These are phyloP conservation scores for Bipolaris sorokiniana DNA, from an alignment of 2,329 filamentous ascomycete species.

Conservation along the genomic window DNA sequence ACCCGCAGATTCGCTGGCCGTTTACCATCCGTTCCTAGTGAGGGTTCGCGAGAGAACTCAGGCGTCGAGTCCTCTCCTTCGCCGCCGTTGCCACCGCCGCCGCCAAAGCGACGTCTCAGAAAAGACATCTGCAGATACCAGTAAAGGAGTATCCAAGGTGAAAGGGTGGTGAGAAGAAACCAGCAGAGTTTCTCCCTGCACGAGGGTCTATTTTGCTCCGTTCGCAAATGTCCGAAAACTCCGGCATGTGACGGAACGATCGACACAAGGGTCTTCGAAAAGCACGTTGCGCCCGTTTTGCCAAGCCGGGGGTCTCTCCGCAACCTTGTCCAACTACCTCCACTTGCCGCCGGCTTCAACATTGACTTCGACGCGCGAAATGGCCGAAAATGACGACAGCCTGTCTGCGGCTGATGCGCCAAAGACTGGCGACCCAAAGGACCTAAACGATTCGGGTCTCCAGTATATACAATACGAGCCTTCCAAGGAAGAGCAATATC, in stretches of 20 bases:
- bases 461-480: conserved; percentile 66
- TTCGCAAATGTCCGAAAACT: conserved; percentile 4
- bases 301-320: conserved; percentile 13
- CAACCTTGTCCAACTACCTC: neutral
- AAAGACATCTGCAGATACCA: conserved; percentile 41
- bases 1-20: conserved; percentile 56
- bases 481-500: conserved; percentile 67
- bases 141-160: neutral
- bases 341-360: conserved; percentile 5
- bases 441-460: conserved; percentile 47
- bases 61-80: conserved; percentile 30
- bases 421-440: neutral
- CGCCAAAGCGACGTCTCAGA: conserved; percentile 47
- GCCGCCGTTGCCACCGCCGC: conserved; percentile 22
- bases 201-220: conserved; percentile 2
- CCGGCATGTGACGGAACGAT: conserved; percentile 24
- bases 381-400: conserved; percentile 8
- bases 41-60: conserved; percentile 48
- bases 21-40: conserved; percentile 43
- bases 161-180: neutral
- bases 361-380: conserved; percentile 6
- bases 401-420: neutral
- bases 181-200: neutral
- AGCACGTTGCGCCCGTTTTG: conserved; percentile 9
- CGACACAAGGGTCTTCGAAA: conserved; percentile 8